Conservation (phyloP, 2,329 filamentous ascomycete genomes). For the Rhynchosporium agropyri region DNA sequence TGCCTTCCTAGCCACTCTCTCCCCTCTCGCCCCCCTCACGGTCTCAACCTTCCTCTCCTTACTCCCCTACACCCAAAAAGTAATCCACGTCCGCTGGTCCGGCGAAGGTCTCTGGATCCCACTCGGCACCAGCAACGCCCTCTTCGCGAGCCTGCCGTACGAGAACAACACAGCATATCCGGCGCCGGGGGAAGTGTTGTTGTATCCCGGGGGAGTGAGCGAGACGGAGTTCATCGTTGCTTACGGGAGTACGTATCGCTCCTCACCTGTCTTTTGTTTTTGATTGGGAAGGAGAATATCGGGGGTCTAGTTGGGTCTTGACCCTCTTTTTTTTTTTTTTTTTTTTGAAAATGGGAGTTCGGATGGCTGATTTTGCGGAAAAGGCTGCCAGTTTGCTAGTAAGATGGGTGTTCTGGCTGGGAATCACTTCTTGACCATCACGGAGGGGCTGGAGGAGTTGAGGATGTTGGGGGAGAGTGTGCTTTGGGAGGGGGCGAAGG, state of each 20-base stretch:
- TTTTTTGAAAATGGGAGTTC: too few relatives aligned
- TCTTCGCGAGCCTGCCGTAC: conserved; percentile 30
- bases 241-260: conserved; percentile 30
- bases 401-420: conserved; percentile 37
- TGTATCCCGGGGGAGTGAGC: conserved; percentile 36
- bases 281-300: too few relatives aligned
- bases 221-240: conserved; percentile 37
- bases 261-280: too few relatives aligned
- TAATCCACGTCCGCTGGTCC: conserved; percentile 39
- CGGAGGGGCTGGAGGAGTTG: conserved; percentile 34
- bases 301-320: too few relatives aligned
- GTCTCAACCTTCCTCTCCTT: conserved; percentile 31
- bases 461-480: conserved; percentile 32
- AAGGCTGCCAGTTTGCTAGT: conserved; percentile 29
- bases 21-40: conserved; percentile 31
- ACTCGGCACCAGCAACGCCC: conserved; percentile 31
- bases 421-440: conserved; percentile 38
- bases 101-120: conserved; percentile 39
- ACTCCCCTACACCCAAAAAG: conserved; percentile 36
- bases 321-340: too few relatives aligned
- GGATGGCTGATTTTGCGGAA: too few relatives aligned
- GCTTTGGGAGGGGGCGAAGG: conserved; percentile 36
- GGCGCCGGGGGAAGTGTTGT: conserved; percentile 32
- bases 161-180: conserved; percentile 38
- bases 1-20: conserved; percentile 17